Evolutionary conservation across 140 eudicot genomes (phyloP).

Genomic region (Oenanthe javanica): DNA sequence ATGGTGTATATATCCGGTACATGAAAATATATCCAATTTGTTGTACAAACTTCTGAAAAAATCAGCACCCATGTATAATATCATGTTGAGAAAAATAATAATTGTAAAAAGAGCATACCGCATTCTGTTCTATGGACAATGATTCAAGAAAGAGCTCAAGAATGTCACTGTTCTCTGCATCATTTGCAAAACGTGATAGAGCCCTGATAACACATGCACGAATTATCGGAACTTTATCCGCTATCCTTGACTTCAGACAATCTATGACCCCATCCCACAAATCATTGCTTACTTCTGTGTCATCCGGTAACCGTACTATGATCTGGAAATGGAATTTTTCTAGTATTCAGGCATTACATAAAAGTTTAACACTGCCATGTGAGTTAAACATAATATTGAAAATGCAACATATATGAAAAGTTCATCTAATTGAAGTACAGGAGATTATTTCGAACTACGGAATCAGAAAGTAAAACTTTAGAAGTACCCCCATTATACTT

Average conservation of each 20-base stretch:
- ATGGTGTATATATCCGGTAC: not conserved
- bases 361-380: not conserved
- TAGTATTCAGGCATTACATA: slow-evolving; percentile 10
- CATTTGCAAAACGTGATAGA: slow-evolving; percentile 81
- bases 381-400: not conserved
- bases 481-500: not conserved
- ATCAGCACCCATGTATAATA: not conserved
- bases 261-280: slow-evolving; percentile 96
- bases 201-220: slow-evolving; percentile 82
- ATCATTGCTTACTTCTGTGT: slow-evolving; percentile 79
- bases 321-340: slow-evolving; percentile 38
- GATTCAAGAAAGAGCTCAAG: slow-evolving; percentile 67
- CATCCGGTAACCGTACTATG: slow-evolving; percentile 91
- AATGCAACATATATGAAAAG: too few relatives aligned
- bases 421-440: not conserved
- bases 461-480: not conserved
- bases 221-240: slow-evolving; percentile 65
- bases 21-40: not conserved
- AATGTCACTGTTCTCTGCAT: slow-evolving; percentile 81
- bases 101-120: slow-evolving; percentile 33
- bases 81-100: not conserved
- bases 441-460: not conserved
- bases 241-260: slow-evolving; percentile 60
- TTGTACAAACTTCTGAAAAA: not conserved
- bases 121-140: slow-evolving; percentile 66